A percentile compares a stretch with the other conserved stretches of the same genome.
Conservation (phyloP, 257 asterid genomes). For the Ballota nigra region DNA sequence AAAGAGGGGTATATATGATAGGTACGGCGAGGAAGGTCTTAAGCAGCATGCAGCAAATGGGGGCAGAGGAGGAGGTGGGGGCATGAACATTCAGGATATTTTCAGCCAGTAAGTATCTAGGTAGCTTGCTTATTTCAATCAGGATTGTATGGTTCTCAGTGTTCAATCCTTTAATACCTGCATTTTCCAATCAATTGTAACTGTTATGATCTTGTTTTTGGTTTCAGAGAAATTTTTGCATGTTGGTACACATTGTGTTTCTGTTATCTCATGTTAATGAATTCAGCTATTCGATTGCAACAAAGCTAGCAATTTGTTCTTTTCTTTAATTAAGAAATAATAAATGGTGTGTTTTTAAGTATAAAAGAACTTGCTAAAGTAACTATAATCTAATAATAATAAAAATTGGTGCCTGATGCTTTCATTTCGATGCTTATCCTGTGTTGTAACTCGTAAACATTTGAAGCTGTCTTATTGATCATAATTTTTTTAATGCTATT, state of each 20-base stretch:
- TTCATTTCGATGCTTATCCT: background rate
- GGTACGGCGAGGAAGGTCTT: slow-evolving; percentile 88
- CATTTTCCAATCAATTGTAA: background rate
- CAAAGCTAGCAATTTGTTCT: background rate
- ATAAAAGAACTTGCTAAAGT: background rate
- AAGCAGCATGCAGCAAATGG: slow-evolving; percentile 90
- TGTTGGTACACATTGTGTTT: background rate
- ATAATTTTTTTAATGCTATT: background rate
- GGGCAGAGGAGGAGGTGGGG: slow-evolving; percentile 77
- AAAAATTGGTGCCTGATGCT: background rate
- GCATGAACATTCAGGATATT: slow-evolving; percentile 87
- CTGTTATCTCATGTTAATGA: background rate
- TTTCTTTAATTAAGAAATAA: background rate
- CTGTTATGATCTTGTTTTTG: background rate
- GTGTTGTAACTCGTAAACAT: background rate
- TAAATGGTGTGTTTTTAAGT: background rate
- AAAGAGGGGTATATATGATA: slow-evolving; percentile 79
- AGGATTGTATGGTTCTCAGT: background rate
- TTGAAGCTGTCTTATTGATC: background rate
- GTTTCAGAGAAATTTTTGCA: background rate
- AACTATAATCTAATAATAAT: background rate
- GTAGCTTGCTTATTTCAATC: background rate
- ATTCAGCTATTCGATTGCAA: background rate
- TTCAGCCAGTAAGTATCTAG: slow-evolving; percentile 67
- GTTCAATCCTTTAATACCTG: background rate